A percentile compares a stretch with the other conserved stretches of the same genome.
Evolutionary conservation across 768 basidiomycete species (phyloP).

Genomic region (Lactifluus volemus): DNA sequence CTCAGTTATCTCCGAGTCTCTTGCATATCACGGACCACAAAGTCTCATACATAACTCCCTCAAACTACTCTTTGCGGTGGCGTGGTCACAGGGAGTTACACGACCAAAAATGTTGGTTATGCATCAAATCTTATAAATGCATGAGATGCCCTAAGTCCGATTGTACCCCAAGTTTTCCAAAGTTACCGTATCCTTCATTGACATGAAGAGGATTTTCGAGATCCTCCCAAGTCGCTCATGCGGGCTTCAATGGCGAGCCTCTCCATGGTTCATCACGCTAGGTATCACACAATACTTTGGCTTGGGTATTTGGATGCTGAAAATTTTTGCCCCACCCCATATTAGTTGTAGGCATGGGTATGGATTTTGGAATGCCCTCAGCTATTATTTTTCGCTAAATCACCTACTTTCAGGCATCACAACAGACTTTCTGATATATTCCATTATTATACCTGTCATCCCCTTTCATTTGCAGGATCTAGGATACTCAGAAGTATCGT

Average conservation of each 20-base stretch:
- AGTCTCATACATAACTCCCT: too few relatives aligned
- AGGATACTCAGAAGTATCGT: constrained; percentile 29
- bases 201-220: neutral
- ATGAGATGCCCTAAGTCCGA: too few relatives aligned
- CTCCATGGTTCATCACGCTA: constrained; percentile 45
- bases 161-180: too few relatives aligned
- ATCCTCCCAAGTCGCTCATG: constrained; percentile 23
- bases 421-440: constrained; percentile 31
- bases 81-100: too few relatives aligned
- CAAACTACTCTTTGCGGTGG: too few relatives aligned
- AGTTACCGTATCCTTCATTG: neutral
- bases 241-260: constrained; percentile 50
- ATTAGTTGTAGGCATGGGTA: constrained; percentile 39
- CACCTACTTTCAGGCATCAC: constrained; percentile 23
- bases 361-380: neutral
- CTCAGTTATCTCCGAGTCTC: too few relatives aligned
- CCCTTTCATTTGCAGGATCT: constrained; percentile 31
- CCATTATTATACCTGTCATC: constrained; percentile 33
- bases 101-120: too few relatives aligned
- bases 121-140: too few relatives aligned
- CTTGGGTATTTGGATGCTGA: neutral
- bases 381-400: constrained; percentile 26
- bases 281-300: constrained; percentile 20
- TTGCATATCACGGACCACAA: too few relatives aligned
- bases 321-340: too few relatives aligned